Evolutionary conservation across 371 early-diverging fungal genomes (phyloP).

Genomic region (Mucor piriformis): DNA sequence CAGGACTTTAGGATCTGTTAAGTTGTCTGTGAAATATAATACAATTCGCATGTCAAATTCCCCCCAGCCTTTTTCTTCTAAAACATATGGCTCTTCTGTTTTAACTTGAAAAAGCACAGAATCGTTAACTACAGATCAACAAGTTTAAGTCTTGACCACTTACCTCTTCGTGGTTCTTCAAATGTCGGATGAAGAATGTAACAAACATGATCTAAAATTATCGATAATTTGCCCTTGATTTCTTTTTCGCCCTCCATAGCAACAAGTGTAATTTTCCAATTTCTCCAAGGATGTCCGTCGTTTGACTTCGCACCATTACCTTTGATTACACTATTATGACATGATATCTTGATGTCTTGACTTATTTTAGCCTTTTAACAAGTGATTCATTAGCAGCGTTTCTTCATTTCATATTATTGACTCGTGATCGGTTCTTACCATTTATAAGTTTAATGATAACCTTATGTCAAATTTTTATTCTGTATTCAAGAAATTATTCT

Average conservation of each 20-base stretch:
- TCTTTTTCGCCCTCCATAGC: conserved; percentile 54
- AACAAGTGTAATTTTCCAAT: conserved; percentile 61
- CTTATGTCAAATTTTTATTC: too few relatives aligned
- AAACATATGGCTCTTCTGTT: conserved; percentile 60
- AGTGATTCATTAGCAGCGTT: neutral
- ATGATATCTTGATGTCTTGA: conserved; percentile 48
- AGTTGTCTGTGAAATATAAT: conserved; percentile 58
- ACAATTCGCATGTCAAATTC: conserved; percentile 70
- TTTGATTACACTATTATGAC: conserved; percentile 45
- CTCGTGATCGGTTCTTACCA: too few relatives aligned
- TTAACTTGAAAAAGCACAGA: too few relatives aligned
- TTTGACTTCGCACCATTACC: conserved; percentile 30
- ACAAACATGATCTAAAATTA: conserved; percentile 68
- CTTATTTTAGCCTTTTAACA: conserved; percentile 19
- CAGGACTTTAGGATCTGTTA: conserved; percentile 49
- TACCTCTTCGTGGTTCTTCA: conserved; percentile 64
- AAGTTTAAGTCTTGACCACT: too few relatives aligned
- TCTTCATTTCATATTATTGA: too few relatives aligned
- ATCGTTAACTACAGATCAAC: too few relatives aligned
- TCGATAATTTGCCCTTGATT: conserved; percentile 50
- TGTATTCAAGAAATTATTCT: too few relatives aligned
- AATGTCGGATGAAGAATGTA: conserved; percentile 80
- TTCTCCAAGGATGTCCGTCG: conserved; percentile 61
- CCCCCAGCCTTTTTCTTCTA: conserved; percentile 75
- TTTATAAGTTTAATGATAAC: too few relatives aligned